Conservation (phyloP, 225 moss, liverwort and hornwort species). For the Thuidium tamariscinum region DNA sequence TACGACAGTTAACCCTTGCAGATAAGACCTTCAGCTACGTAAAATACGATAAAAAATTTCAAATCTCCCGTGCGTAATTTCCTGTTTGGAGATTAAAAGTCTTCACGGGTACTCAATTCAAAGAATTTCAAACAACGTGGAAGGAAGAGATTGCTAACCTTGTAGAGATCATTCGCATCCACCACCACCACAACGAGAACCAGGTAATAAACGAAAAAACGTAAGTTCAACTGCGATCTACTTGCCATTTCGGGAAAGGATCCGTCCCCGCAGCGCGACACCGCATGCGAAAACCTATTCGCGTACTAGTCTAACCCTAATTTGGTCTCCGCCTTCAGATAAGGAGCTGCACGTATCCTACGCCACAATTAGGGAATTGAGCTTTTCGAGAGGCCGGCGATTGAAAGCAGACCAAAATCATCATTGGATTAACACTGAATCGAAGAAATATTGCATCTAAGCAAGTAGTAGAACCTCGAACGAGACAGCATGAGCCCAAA, state of each 20-base stretch:
- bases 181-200: slow-evolving; percentile 28
- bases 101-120: neutral
- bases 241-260: slow-evolving; percentile 19
- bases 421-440: neutral
- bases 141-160: slow-evolving; percentile 29
- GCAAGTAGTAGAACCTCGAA: neutral
- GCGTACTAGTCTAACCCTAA: slow-evolving; percentile 1
- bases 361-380: neutral
- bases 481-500: neutral
- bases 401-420: neutral
- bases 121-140: neutral
- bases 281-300: neutral
- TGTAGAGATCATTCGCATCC: slow-evolving; percentile 66
- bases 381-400: neutral
- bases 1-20: neutral
- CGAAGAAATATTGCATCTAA: neutral
- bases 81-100: neutral
- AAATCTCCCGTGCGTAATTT: neutral
- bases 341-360: neutral
- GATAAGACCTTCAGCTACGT: neutral
- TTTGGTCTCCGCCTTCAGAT: neutral
- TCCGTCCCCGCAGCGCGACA: neutral
- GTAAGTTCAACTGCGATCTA: slow-evolving; percentile 8
- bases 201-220: neutral
- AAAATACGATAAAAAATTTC: neutral